phyloP scores from a whole-genome alignment of 108 stramenopile genomes.

The Nitzschia sp. region DNA sequence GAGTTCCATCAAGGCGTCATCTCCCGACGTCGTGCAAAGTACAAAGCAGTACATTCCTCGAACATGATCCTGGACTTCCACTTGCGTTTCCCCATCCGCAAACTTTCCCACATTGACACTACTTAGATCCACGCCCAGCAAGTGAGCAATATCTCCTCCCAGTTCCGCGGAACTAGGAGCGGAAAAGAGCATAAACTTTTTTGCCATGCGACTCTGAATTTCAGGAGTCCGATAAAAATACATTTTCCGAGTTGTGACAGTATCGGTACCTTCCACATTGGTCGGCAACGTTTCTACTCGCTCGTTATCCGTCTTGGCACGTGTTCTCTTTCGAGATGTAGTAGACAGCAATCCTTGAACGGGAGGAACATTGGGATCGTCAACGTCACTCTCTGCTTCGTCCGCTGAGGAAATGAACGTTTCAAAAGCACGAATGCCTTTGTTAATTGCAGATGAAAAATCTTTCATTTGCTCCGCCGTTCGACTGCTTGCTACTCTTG shows the following conservation, averaged over 20 bases:
- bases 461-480: conserved; percentile 17
- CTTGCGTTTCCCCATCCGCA: conserved; percentile 79
- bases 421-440: conserved; percentile 30
- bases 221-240: conserved; percentile 73
- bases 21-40: conserved; percentile 64
- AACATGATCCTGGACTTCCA: conserved; percentile 66
- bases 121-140: conserved; percentile 68
- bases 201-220: conserved; percentile 48
- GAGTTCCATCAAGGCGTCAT: conserved; percentile 80
- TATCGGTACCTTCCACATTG: neutral
- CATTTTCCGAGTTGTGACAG: conserved; percentile 77
- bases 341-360: conserved; percentile 1
- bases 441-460: conserved; percentile 25
- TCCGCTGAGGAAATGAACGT: neutral
- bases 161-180: conserved; percentile 65
- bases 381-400: neutral
- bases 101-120: conserved; percentile 66
- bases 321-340: neutral
- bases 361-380: neutral
- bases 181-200: conserved; percentile 74
- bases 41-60: conserved; percentile 85
- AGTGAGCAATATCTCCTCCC: conserved; percentile 75
- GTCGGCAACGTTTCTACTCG: conserved; percentile 18
- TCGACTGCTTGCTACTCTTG: neutral
- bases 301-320: neutral